Conservation (phyloP, 2,329 filamentous ascomycete genomes). For the Trichoderma arundinaceum region DNA sequence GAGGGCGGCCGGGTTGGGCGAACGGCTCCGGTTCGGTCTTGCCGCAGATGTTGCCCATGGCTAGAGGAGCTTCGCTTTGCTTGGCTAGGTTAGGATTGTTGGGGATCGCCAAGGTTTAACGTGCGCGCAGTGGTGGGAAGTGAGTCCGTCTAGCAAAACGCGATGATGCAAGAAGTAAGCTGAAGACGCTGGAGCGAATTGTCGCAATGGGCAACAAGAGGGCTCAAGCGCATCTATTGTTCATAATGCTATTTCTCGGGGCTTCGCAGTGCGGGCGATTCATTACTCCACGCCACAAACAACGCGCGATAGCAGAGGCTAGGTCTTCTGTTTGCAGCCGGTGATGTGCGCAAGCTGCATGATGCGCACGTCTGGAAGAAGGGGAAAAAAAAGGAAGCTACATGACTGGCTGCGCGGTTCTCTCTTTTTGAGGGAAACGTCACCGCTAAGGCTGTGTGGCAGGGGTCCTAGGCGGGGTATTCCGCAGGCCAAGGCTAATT, state of each 20-base stretch:
- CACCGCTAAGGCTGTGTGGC: background rate
- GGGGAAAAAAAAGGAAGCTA: background rate
- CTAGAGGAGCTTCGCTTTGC: too few relatives aligned
- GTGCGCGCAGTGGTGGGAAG: background rate
- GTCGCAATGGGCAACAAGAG: background rate
- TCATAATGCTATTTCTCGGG: background rate
- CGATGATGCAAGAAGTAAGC: background rate
- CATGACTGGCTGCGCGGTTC: conserved; percentile 1
- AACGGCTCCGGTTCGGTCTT: conserved; percentile 74
- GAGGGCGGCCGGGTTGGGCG: conserved; percentile 71
- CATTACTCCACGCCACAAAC: background rate
- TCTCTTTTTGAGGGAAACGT: conserved; percentile 4
- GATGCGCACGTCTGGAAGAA: background rate
- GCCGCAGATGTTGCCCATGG: conserved; percentile 88
- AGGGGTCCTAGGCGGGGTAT: conserved; percentile 16
- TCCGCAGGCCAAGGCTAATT: background rate
- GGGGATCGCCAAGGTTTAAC: background rate
- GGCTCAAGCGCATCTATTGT: conserved; percentile 3
- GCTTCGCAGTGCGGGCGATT: background rate
- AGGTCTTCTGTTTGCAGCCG: background rate
- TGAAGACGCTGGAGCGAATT: background rate
- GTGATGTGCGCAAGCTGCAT: conserved; percentile 16
- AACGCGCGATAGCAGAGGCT: background rate
- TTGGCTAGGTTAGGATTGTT: background rate
- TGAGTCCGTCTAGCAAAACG: background rate